Evolutionary conservation across 768 basidiomycete species (phyloP).

Genomic region (Lentinula edodes): DNA sequence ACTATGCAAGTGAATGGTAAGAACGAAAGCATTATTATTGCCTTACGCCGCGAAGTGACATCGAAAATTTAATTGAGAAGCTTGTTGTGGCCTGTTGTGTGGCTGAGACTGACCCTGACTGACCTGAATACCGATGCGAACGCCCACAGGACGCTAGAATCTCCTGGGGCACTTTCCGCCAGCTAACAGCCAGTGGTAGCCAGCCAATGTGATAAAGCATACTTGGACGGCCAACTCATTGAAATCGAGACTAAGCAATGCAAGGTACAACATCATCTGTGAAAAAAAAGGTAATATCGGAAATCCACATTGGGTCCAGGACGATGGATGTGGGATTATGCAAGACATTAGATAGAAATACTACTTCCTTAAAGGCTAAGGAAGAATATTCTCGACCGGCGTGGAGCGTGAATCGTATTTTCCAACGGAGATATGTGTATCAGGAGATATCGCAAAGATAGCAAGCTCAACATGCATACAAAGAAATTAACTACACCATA

Average conservation of each 20-base stretch:
- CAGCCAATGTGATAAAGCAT: background rate
- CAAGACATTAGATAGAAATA: background rate
- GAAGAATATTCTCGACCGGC: background rate
- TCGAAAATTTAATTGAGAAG: background rate
- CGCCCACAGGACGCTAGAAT: background rate
- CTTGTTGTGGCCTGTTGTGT: background rate
- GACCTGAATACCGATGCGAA: background rate
- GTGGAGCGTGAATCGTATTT: no score
- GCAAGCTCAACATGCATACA: background rate
- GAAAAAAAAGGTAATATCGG: background rate
- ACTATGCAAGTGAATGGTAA: background rate
- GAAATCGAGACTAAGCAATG: background rate
- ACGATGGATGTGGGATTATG: background rate
- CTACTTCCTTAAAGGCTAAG: background rate
- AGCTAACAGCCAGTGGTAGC: background rate
- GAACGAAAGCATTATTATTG: background rate
- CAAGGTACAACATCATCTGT: no score
- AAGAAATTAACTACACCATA: constrained; percentile 74
- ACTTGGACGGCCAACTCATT: background rate
- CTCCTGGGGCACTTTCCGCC: background rate
- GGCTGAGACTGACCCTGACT: background rate
- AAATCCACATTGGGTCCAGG: background rate
- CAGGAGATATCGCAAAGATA: background rate
- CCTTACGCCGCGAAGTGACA: background rate
- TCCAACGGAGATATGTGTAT: background rate